Evolutionary conservation across 73 alveolate genomes (phyloP).

Genomic region (Diophrys appendiculata): DNA sequence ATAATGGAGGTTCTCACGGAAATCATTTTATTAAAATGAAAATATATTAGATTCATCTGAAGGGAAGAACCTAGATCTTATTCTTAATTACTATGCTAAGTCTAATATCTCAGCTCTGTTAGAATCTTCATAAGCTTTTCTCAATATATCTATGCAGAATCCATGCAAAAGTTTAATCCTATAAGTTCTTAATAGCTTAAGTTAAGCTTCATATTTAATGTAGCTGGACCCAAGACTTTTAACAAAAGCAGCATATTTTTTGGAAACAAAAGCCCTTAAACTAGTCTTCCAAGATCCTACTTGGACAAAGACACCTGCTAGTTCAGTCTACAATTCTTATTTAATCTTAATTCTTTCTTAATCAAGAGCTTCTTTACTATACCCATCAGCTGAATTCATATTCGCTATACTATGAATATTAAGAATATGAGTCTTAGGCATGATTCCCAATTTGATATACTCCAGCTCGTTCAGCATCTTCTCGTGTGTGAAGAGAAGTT

Average conservation of each 20-base stretch:
- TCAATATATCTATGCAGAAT: conserved; percentile 65
- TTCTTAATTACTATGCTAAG: conserved; percentile 36
- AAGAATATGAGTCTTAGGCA: conserved; percentile 47
- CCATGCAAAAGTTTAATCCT: conserved; percentile 47
- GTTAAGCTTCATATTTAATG: conserved; percentile 14
- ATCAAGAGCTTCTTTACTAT: conserved; percentile 32
- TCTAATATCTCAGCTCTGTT: conserved; percentile 29
- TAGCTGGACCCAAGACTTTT: conserved; percentile 6
- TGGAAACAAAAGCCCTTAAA: neutral
- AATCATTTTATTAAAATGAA: conserved; percentile 30
- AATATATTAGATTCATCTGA: conserved; percentile 17
- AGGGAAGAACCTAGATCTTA: conserved; percentile 19
- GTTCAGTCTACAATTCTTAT: conserved; percentile 30
- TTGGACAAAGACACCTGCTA: conserved; percentile 31
- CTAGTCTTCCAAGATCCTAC: conserved; percentile 25
- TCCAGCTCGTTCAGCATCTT: conserved; percentile 50
- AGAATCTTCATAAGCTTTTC: conserved; percentile 68
- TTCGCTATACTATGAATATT: conserved; percentile 30
- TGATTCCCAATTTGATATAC: conserved; percentile 24
- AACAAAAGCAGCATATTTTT: conserved; percentile 18
- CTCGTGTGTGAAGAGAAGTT: conserved; percentile 31
- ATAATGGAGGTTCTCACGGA: conserved; percentile 51
- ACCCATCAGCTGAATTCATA: conserved; percentile 56
- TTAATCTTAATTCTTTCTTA: conserved; percentile 47
- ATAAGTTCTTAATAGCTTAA: conserved; percentile 21